These are phyloP conservation scores for Apiospora phragmitis DNA, from an alignment of 2,329 filamentous ascomycete genomes.

Conservation along the genomic window DNA sequence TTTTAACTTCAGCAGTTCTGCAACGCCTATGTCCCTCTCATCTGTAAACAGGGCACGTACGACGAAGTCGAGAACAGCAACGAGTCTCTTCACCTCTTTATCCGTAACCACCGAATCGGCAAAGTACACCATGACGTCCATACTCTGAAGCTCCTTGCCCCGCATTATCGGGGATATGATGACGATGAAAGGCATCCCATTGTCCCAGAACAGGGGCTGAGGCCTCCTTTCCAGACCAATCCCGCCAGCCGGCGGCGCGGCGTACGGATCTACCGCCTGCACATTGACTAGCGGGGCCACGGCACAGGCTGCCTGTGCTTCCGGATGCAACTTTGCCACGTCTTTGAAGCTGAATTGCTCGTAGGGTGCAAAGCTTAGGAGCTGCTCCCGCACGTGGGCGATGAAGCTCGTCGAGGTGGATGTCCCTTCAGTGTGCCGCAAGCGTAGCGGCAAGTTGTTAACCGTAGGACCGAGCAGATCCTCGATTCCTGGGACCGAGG, in stretches of 20 bases:
- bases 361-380: not conserved
- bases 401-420: not conserved
- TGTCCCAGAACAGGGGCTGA: not conserved
- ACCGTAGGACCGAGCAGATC: not conserved
- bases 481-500: not conserved
- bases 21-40: not conserved
- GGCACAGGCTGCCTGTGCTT: not conserved
- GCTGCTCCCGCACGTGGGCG: not conserved
- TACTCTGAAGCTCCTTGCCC: not conserved
- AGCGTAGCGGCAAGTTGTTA: not conserved
- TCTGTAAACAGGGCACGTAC: not conserved
- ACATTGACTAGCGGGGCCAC: not conserved
- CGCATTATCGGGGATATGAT: not conserved
- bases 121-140: not conserved
- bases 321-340: not conserved
- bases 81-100: not conserved
- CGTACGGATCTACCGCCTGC: not conserved
- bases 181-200: not conserved
- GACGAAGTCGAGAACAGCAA: not conserved
- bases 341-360: not conserved
- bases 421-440: not conserved
- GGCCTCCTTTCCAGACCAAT: slow-evolving; percentile 1
- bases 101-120: not conserved
- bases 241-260: not conserved
- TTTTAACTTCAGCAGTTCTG: not conserved